Conservation (phyloP, 2,329 filamentous ascomycete genomes). For the Nemania bipapillata region DNA sequence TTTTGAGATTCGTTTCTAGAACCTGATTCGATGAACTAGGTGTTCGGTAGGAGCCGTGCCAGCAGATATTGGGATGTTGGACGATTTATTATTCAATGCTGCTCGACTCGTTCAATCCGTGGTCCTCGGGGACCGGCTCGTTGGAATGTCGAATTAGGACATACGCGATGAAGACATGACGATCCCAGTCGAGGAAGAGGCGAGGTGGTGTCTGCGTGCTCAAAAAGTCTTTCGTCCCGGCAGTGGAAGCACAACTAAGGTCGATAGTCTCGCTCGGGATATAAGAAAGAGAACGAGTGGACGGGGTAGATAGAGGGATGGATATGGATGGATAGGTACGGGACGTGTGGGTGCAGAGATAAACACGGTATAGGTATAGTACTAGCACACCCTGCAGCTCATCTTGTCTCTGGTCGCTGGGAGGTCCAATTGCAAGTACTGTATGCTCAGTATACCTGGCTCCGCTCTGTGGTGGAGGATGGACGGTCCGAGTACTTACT, state of each 20-base stretch:
- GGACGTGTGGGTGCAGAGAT: slow-evolving; percentile 25
- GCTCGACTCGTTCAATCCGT: slow-evolving; percentile 18
- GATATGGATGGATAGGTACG: slow-evolving; percentile 32
- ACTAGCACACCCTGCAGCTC: slow-evolving; percentile 23
- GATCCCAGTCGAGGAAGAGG: slow-evolving; percentile 18
- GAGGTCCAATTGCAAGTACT: neutral
- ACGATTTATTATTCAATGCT: too few relatives aligned
- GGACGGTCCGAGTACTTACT: slow-evolving; percentile 22
- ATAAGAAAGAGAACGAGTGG: slow-evolving; percentile 37
- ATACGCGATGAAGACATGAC: slow-evolving; percentile 28
- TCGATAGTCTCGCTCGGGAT: slow-evolving; percentile 37
- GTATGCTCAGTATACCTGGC: slow-evolving; percentile 16
- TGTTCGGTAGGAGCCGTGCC: slow-evolving; percentile 22
- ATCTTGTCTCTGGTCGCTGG: slow-evolving; percentile 12
- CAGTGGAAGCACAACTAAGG: slow-evolving; percentile 31
- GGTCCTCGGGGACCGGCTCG: slow-evolving; percentile 14
- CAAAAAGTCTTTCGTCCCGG: slow-evolving; percentile 16
- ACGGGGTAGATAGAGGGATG: slow-evolving; percentile 30
- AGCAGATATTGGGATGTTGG: too few relatives aligned
- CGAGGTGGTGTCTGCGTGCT: slow-evolving; percentile 12
- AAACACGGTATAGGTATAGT: slow-evolving; percentile 30
- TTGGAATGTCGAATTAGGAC: slow-evolving; percentile 24
- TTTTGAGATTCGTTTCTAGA: slow-evolving; percentile 4
- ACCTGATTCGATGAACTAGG: slow-evolving; percentile 19
- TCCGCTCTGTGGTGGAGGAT: slow-evolving; percentile 12